Percentiles rank a stretch among this genome's conserved stretches.
Evolutionary conservation across 257 asterid genomes (phyloP).

Genomic region (Hygrophila difformis): DNA sequence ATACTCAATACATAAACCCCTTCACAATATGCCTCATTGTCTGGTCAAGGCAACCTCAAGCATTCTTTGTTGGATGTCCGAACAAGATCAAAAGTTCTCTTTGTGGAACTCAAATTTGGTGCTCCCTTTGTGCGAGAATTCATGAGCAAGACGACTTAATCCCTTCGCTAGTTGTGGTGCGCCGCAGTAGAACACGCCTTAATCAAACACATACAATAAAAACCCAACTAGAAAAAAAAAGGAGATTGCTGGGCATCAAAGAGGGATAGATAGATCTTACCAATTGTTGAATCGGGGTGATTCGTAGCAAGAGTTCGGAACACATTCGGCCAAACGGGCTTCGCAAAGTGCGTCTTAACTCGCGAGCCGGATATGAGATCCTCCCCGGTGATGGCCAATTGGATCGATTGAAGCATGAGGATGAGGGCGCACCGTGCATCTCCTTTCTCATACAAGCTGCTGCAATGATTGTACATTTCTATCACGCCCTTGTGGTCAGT

Average conservation of each 20-base stretch:
- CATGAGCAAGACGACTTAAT: conserved; percentile 51
- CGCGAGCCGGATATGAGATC: conserved; percentile 80
- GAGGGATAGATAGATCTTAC: conserved; percentile 27
- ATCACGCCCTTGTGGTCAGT: conserved; percentile 58
- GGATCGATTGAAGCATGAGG: conserved; percentile 75
- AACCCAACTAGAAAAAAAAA: too few species aligned
- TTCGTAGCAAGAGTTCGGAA: conserved; percentile 65
- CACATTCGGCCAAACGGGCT: conserved; percentile 79
- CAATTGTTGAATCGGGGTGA: conserved; percentile 53
- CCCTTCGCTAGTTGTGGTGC: conserved; percentile 74
- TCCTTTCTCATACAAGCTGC: conserved; percentile 70
- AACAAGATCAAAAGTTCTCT: conserved; percentile 81
- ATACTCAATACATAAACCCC: too few species aligned
- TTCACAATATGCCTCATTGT: too few species aligned
- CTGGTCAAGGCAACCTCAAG: too few species aligned
- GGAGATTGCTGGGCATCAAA: too few species aligned
- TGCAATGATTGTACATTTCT: conserved; percentile 68
- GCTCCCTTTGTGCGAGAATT: conserved; percentile 61
- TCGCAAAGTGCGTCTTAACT: conserved; percentile 86
- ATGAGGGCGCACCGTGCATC: conserved; percentile 74
- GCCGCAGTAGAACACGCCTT: conserved; percentile 96
- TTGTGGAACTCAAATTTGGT: conserved; percentile 88
- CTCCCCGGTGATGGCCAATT: conserved; percentile 75
- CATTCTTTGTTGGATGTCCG: too few species aligned
- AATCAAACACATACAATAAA: conserved; percentile 2